Percentiles rank a stretch among this genome's conserved stretches.
These are phyloP conservation scores for Prorocentrum cordatum DNA, from an alignment of 169 alveolate species.

Conservation along the genomic window DNA sequence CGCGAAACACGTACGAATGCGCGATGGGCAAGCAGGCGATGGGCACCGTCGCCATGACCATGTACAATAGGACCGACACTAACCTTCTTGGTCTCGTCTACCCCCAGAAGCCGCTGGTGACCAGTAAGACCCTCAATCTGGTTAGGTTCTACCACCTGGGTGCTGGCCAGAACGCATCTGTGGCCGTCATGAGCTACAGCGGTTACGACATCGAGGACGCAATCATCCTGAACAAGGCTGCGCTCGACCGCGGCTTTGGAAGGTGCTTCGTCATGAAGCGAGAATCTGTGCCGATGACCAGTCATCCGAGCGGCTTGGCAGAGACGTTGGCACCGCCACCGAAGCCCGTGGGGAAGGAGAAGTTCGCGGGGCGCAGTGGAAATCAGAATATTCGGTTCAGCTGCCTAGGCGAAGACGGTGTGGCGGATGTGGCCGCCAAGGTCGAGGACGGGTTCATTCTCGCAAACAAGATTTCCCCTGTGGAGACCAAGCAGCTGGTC, in stretches of 20 bases:
- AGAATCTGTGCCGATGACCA: slow-evolving; percentile 20
- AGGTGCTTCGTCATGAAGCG: slow-evolving; percentile 74
- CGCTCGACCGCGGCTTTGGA: slow-evolving; percentile 99
- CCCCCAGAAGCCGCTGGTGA: slow-evolving; percentile 97
- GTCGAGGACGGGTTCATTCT: slow-evolving; percentile 86
- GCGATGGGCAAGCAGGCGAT: slow-evolving; percentile 99
- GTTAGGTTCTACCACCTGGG: slow-evolving; percentile 94
- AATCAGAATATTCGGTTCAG: slow-evolving; percentile 65
- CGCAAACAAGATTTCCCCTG: slow-evolving; percentile 74
- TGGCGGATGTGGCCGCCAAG: slow-evolving; percentile 86
- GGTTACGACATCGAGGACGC: slow-evolving; percentile 99
- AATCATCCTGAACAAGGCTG: slow-evolving; percentile 91
- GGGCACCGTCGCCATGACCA: slow-evolving; percentile 97
- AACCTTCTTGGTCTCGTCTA: slow-evolving; percentile 83
- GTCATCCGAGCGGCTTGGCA: slow-evolving; percentile 7
- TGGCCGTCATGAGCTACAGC: slow-evolving; percentile 98
- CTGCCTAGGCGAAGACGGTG: slow-evolving; percentile 88
- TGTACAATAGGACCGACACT: slow-evolving; percentile 77
- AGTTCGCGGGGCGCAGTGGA: background rate
- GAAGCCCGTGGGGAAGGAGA: background rate
- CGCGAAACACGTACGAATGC: slow-evolving; percentile 99
- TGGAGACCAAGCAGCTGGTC: slow-evolving; percentile 29
- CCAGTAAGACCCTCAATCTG: slow-evolving; percentile 94
- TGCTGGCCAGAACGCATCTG: slow-evolving; percentile 98
- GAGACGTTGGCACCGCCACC: slow-evolving; percentile 40